phyloP scores from a whole-genome alignment of 139 green algal genomes.

The Chlamydomonas schloesseri region DNA sequence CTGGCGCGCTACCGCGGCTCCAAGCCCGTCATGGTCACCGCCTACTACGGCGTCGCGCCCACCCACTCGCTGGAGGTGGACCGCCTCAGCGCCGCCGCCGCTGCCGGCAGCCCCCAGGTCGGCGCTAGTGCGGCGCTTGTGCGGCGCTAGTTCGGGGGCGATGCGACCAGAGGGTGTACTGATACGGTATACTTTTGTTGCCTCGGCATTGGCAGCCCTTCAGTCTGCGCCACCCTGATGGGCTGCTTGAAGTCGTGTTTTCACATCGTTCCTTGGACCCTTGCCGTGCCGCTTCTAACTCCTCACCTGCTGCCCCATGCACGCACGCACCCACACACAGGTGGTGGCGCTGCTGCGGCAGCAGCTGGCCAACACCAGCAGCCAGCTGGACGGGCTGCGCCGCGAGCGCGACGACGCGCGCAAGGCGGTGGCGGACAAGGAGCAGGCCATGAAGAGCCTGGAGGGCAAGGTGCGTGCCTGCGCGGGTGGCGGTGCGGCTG shows the following conservation, averaged over 20 bases:
- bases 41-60: conserved; percentile 6
- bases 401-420: conserved; percentile 25
- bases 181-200: too few relatives aligned
- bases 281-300: too few relatives aligned
- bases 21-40: conserved; percentile 14
- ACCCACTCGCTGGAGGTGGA: conserved; percentile 35
- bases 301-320: too few relatives aligned
- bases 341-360: conserved; percentile 28
- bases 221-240: too few relatives aligned
- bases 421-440: background rate
- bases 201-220: too few relatives aligned
- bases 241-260: too few relatives aligned
- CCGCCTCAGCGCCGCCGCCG: background rate
- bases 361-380: conserved; percentile 28
- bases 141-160: too few relatives aligned
- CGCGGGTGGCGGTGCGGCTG: too few relatives aligned
- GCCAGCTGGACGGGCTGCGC: conserved; percentile 21
- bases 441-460: background rate
- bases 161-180: too few relatives aligned
- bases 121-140: background rate
- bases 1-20: background rate
- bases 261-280: too few relatives aligned
- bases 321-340: background rate
- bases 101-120: conserved; percentile 26
- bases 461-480: background rate